Percentiles rank a stretch among this genome's conserved stretches.
Conservation (phyloP, 1,284 basidiomycete species). For the Ceraceosorus guamensis region DNA sequence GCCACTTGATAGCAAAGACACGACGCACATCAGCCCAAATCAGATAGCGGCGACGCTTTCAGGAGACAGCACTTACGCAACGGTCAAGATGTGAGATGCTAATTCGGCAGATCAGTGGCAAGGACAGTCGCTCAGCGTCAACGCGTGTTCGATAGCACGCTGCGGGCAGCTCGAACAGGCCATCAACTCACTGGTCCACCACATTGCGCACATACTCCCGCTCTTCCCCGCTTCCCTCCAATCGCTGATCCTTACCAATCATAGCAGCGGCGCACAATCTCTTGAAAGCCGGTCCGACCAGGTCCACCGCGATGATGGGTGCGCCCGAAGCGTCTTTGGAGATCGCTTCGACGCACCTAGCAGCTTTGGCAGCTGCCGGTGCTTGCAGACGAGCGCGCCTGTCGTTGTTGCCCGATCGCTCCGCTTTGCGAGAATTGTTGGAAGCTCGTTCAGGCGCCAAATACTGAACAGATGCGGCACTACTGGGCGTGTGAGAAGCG, state of each 20-base stretch:
- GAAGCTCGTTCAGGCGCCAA: slow-evolving; percentile 19
- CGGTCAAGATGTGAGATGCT: neutral
- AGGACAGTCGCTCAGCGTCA: too few relatives aligned
- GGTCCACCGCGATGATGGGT: slow-evolving; percentile 38
- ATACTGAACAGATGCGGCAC: slow-evolving; percentile 14
- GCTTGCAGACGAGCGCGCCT: slow-evolving; percentile 17
- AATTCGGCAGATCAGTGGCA: too few relatives aligned
- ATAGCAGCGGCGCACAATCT: slow-evolving; percentile 19
- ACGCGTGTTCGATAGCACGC: too few relatives aligned
- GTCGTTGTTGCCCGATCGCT: slow-evolving; percentile 23
- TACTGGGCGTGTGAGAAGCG: neutral
- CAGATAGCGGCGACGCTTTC: slow-evolving; percentile 3
- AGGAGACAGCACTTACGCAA: slow-evolving; percentile 1
- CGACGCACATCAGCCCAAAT: slow-evolving; percentile 3
- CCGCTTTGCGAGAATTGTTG: slow-evolving; percentile 26
- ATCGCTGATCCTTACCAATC: slow-evolving; percentile 4
- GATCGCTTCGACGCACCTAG: slow-evolving; percentile 26
- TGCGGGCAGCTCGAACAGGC: too few relatives aligned
- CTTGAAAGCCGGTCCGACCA: slow-evolving; percentile 25
- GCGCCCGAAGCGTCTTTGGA: slow-evolving; percentile 19
- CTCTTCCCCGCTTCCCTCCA: slow-evolving; percentile 19
- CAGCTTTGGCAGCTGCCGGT: slow-evolving; percentile 31
- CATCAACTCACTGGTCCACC: slow-evolving; percentile 7
- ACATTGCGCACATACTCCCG: slow-evolving; percentile 31
- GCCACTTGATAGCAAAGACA: slow-evolving; percentile 6